Evolutionary conservation across 2,329 filamentous ascomycete genomes (phyloP), one percentile per base, ranked within the genome.

Genomic region (Fusarium xylarioides): DNA sequence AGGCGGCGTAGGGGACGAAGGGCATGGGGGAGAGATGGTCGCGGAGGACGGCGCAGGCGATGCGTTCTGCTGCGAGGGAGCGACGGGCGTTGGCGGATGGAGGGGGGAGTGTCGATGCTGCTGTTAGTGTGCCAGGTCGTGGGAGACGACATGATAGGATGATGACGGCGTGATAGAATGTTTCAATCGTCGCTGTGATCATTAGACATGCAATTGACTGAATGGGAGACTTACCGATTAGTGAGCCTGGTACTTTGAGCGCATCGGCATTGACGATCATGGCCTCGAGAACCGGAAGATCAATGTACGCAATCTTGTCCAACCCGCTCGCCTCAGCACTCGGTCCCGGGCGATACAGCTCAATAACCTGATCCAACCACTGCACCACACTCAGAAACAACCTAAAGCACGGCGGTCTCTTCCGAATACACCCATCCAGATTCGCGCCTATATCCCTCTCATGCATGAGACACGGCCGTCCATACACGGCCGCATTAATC

Each of bases 161-260:
- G 40, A 89, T 87, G 11, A 92, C 87, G 7, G 89, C 88, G 73
- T 91, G 89, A 74, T 92, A 92, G 21, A 92, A 86, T 2, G 88
- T 86, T 72, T 91, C 90, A 11, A 91, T 84, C 0, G 90, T 91
- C 12, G 85, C 89, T 90, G 42, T 10, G 11, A 7, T 3, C 32
- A 62, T 82, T 52, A 82, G 78, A 2, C 18, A 11, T 18, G 19
- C 49, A 11, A 8, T 28, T 14, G 23, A 5, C 1, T 3, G 42
- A 7, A 57, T 14, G 18, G 8, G 1, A 2, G 14, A 79, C 83
- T 70, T 69, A 89, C 87, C 86, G 15, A 90, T 83, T 14, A 88
- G 80, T 28, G 81, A 82, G 2, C 85, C 85, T 2, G 87, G 81
- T 10, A 87, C 83, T 54, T 84, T 84, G 34, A 86, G 81, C 0